Percentiles rank a stretch among this genome's conserved stretches.
Conservation (phyloP, 2,329 filamentous ascomycete species). For the Pseudogymnoascus sp. region DNA sequence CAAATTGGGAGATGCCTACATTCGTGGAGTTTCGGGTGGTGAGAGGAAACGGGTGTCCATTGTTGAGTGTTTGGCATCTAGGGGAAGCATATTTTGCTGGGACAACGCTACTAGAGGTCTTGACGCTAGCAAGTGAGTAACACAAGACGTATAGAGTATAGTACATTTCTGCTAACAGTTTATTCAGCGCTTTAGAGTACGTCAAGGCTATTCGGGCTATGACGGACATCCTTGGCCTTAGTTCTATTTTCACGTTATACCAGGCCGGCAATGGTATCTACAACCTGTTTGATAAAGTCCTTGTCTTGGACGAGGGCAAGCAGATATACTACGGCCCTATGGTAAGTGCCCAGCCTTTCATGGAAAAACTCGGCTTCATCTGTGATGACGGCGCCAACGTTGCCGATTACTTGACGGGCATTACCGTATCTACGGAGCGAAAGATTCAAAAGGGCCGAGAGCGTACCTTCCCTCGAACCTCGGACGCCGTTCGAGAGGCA, state of each 20-base stretch:
- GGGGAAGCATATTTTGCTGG: conserved; percentile 49
- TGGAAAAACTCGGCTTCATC: conserved; percentile 56
- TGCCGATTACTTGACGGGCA: conserved; percentile 57
- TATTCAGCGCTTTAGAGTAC: conserved; percentile 53
- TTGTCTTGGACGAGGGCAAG: conserved; percentile 58
- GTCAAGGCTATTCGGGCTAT: conserved; percentile 53
- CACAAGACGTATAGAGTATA: conserved; percentile 47
- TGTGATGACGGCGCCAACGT: conserved; percentile 55
- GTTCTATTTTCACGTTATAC: conserved; percentile 58
- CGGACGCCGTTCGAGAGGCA: conserved; percentile 35
- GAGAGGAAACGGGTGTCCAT: conserved; percentile 55
- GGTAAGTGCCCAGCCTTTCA: conserved; percentile 52
- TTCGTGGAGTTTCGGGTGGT: conserved; percentile 54
- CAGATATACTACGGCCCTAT: conserved; percentile 57
- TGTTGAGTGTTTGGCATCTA: conserved; percentile 37
- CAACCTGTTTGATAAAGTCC: conserved; percentile 61
- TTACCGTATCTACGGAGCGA: conserved; percentile 60
- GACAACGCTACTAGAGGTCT: conserved; percentile 60
- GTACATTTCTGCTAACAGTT: conserved; percentile 53
- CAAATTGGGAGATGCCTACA: conserved; percentile 49
- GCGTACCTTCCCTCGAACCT: conserved; percentile 38
- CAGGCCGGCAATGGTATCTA: conserved; percentile 65
- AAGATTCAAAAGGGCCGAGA: conserved; percentile 42
- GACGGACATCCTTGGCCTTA: conserved; percentile 53
- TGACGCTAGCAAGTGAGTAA: conserved; percentile 46